Evolutionary conservation across 345 rosid species (phyloP), one percentile per base, ranked within the genome.

Genomic region (Citropsis articulata): DNA sequence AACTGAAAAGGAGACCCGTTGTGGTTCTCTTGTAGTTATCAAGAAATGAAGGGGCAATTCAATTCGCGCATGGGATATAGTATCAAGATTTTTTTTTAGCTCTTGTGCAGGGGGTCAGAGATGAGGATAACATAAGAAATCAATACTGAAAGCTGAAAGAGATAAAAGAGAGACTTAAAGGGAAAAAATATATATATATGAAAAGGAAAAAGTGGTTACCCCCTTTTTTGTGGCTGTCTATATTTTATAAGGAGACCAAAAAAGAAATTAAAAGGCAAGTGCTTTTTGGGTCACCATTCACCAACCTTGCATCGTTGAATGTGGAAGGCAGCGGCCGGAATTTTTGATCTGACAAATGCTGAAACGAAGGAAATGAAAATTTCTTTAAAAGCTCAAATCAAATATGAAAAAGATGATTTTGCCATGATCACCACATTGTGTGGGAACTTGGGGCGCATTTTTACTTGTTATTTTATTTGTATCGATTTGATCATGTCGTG

Each of bases 351-450:
- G 78, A 75, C 76, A 14, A 63, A 33, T 16, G 7, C 4, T 9
- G 16, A 14, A 62, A 50, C 42, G 13, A 53, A 76, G 56, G 5
- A 33, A 81, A 53, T 16, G 18, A 7, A 27, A 77, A 73, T 4
- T n/a, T n/a, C n/a, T n/a, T n/a, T 0, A 42, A 33, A 66, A 27
- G 36, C 21, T n/a, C 9, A 31, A 45, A 31, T 18, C 9, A 45
- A 59, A 25, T 18, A 22, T 19, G 50, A 3, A 66, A 66, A 73
- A 78, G 71, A 66, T 66, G 78, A 71, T 81, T 83, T 83, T 77
- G 59, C 63, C 71, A 80, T 71, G 79, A 83, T 80, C 75, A 78
- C 71, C 84, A 71, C 75, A 60, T 69, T 73, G 35, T 53, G 3
- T 55, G 74, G 38, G 70, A 53, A 75, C 75, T 27, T 56, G 75